phyloP scores from a whole-genome alignment of 2,329 filamentous ascomycete species.

The Sporothrix brasiliensis region DNA sequence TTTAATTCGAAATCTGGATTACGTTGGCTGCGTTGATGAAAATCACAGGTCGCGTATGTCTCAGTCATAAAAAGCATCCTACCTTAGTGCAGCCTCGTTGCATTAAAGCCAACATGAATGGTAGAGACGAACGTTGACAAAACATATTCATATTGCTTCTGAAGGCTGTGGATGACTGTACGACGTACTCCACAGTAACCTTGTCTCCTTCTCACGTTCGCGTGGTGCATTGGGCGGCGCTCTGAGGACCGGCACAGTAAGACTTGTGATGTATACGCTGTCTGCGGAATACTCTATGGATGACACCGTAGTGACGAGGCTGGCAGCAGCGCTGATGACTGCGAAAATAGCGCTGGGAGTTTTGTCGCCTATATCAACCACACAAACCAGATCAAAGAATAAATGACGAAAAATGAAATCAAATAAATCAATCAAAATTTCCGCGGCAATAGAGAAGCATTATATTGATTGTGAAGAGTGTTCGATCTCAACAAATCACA shows the following conservation, averaged over 20 bases:
- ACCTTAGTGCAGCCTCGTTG: not conserved
- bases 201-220: not conserved
- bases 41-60: not conserved
- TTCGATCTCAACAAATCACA: conserved; percentile 13
- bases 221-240: not conserved
- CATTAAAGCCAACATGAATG: not conserved
- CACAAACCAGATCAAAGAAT: not conserved
- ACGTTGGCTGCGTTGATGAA: too few species aligned
- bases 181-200: not conserved
- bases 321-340: not conserved
- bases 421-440: not conserved
- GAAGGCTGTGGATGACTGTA: conserved; percentile 9
- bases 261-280: not conserved
- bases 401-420: not conserved
- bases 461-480: not conserved
- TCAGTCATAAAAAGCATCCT: not conserved
- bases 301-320: conserved; percentile 8
- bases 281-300: conserved; percentile 1
- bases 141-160: not conserved
- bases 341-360: conserved; percentile 3
- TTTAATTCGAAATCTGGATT: not conserved
- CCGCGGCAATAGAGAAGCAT: too few species aligned
- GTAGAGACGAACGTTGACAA: conserved; percentile 3
- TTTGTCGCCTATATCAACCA: not conserved
- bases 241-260: conserved; percentile 2